A percentile compares a stretch with the other conserved stretches of the same genome.
Evolutionary conservation across 1,284 basidiomycete genomes (phyloP).

Genomic region (Malassezia dermatis): DNA sequence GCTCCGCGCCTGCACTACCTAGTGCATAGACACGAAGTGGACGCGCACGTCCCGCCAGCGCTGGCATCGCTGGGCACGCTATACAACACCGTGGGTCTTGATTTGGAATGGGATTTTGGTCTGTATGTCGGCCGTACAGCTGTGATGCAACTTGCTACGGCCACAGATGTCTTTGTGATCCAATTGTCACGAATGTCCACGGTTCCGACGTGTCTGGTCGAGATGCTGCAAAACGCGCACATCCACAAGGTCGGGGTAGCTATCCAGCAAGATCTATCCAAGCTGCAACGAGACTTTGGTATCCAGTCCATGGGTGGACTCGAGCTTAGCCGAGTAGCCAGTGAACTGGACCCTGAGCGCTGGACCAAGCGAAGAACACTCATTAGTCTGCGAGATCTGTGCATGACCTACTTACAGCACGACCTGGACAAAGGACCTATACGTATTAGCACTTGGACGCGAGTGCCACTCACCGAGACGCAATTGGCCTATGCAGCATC

Average conservation of each 20-base stretch:
- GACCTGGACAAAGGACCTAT: conserved; percentile 26
- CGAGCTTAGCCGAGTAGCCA: conserved; percentile 27
- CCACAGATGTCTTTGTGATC: conserved; percentile 22
- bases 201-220: conserved; percentile 12
- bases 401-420: conserved; percentile 23
- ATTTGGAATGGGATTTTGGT: conserved; percentile 32
- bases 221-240: conserved; percentile 20
- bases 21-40: conserved; percentile 17
- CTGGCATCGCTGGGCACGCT: conserved; percentile 2
- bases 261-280: conserved; percentile 27
- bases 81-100: conserved; percentile 24
- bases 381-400: conserved; percentile 31
- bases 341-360: conserved; percentile 18
- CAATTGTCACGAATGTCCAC: conserved; percentile 24
- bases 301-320: conserved; percentile 21
- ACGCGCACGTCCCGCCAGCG: conserved; percentile 15
- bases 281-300: conserved; percentile 31
- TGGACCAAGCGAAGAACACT: conserved; percentile 20
- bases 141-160: conserved; percentile 25
- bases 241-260: conserved; percentile 34
- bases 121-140: conserved; percentile 18
- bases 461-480: conserved; percentile 12
- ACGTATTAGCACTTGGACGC: conserved; percentile 27
- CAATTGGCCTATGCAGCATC: conserved; percentile 37
- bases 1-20: conserved; percentile 22